These are phyloP conservation scores for Cryptosporidium xiaoi DNA, from an alignment of 169 alveolate species.

Conservation along the genomic window DNA sequence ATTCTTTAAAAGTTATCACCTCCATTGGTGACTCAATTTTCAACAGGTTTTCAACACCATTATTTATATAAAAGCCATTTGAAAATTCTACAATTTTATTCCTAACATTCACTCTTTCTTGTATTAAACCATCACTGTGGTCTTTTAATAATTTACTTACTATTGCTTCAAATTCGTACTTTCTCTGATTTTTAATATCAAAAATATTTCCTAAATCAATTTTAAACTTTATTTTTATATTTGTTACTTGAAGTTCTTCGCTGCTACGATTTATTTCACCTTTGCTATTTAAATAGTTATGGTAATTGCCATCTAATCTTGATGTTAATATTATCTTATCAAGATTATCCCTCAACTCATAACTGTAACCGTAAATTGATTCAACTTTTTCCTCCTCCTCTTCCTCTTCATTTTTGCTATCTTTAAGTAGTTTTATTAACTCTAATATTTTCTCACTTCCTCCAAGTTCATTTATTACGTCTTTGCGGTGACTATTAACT, in stretches of 20 bases:
- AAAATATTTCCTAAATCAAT: not conserved
- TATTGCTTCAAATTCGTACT: not conserved
- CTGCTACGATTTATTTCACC: not conserved
- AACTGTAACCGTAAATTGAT: not conserved
- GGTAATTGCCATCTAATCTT: constrained; percentile 29
- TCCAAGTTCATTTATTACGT: constrained; percentile 1
- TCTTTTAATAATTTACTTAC: not conserved
- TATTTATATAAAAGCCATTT: constrained; percentile 9
- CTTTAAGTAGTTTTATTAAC: constrained; percentile 10
- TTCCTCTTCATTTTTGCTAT: constrained; percentile 17
- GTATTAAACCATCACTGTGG: not conserved
- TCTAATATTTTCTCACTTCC: constrained; percentile 37
- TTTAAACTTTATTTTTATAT: not conserved
- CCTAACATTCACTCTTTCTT: not conserved
- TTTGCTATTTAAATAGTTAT: constrained; percentile 18
- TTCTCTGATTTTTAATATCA: not conserved
- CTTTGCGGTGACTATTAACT: not conserved
- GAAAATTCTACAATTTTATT: not conserved
- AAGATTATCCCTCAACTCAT: constrained; percentile 6
- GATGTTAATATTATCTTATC: constrained; percentile 25
- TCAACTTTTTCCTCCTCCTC: constrained; percentile 15
- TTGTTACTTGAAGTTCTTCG: not conserved
- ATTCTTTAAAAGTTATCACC: constrained; percentile 6
- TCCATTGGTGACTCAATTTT: constrained; percentile 63
- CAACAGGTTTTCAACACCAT: not conserved